A percentile compares a stretch with the other conserved stretches of the same genome.
Evolutionary conservation across 805 yeast species (phyloP).

Genomic region (Candida pseudofarinosa): DNA sequence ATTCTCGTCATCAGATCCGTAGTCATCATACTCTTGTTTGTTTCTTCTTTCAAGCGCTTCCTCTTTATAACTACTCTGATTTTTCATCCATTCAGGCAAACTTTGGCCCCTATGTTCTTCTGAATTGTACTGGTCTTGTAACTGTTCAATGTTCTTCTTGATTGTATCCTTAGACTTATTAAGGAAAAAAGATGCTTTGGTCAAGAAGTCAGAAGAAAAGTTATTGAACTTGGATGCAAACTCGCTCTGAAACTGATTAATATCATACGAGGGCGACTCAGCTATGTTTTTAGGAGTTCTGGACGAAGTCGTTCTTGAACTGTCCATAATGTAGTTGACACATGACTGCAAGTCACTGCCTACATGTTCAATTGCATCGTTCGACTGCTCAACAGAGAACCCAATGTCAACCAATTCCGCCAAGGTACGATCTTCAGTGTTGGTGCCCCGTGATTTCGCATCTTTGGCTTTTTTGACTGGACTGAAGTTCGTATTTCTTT

Average conservation of each 20-base stretch:
- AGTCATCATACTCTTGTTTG: slow-evolving; percentile 39
- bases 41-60: slow-evolving; percentile 29
- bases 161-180: slow-evolving; percentile 58
- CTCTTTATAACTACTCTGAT: slow-evolving; percentile 46
- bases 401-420: slow-evolving; percentile 82
- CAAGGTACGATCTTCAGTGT: slow-evolving; percentile 43
- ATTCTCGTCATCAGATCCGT: slow-evolving; percentile 47
- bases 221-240: slow-evolving; percentile 42
- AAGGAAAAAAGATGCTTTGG: slow-evolving; percentile 56
- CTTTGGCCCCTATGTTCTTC: not conserved
- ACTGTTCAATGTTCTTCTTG: slow-evolving; percentile 58
- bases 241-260: slow-evolving; percentile 15
- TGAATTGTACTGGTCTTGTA: slow-evolving; percentile 28
- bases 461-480: not conserved
- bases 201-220: slow-evolving; percentile 51
- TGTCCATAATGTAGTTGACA: slow-evolving; percentile 59
- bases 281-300: slow-evolving; percentile 39
- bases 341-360: slow-evolving; percentile 64
- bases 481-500: not conserved
- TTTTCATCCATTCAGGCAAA: slow-evolving; percentile 73
- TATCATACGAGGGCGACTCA: slow-evolving; percentile 3
- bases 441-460: not conserved
- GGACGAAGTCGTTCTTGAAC: slow-evolving; percentile 6
- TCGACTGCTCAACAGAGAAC: slow-evolving; percentile 58
- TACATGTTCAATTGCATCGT: slow-evolving; percentile 52